Evolutionary conservation across 1,284 basidiomycete species (phyloP).

Genomic region (Tylopilus sp.): DNA sequence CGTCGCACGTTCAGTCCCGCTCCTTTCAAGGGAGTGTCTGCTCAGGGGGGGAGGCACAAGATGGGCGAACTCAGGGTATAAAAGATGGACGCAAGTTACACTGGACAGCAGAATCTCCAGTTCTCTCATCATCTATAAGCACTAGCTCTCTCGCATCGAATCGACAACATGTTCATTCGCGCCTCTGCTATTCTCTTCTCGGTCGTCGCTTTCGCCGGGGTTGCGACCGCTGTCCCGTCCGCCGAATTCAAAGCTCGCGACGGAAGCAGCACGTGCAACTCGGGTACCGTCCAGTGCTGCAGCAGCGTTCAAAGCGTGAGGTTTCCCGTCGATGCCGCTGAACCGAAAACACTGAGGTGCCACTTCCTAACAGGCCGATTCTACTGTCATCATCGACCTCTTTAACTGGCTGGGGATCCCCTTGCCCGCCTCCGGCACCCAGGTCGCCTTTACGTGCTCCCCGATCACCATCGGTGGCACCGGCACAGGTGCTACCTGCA

Average conservation of each 20-base stretch:
- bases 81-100: not conserved
- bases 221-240: constrained; percentile 10
- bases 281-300: constrained; percentile 20
- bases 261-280: constrained; percentile 7
- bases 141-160: not conserved
- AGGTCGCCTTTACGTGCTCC: constrained; percentile 17
- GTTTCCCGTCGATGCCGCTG: not conserved
- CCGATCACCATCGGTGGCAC: not conserved
- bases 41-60: not conserved
- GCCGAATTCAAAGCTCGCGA: constrained; percentile 5
- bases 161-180: constrained; percentile 15
- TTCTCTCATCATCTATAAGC: not conserved
- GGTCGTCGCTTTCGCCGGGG: constrained; percentile 5
- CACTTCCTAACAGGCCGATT: constrained; percentile 2
- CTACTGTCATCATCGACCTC: not conserved
- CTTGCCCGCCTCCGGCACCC: not conserved
- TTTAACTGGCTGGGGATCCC: not conserved
- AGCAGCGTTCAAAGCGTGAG: constrained; percentile 3
- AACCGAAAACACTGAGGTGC: not conserved
- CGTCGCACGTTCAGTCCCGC: not conserved
- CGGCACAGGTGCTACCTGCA: constrained; percentile 6
- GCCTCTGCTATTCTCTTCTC: constrained; percentile 8
- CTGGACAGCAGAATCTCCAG: not conserved
- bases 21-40: not conserved
- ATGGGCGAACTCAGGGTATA: not conserved